These are phyloP conservation scores for Pythium myriotylum DNA, from an alignment of 352 stramenopile species.

Conservation along the genomic window DNA sequence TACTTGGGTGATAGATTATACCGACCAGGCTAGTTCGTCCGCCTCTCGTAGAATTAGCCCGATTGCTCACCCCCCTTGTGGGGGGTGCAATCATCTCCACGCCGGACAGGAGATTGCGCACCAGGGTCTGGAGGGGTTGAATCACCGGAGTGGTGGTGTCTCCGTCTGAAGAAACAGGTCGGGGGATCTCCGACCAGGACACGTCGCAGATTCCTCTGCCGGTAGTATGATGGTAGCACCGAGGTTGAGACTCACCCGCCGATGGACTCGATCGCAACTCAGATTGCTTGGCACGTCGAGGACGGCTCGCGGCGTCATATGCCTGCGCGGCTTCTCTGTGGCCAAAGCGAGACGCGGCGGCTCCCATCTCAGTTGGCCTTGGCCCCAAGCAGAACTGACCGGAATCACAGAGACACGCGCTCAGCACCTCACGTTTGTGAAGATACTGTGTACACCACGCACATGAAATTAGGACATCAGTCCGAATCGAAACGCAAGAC, in stretches of 20 bases:
- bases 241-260: too few species aligned
- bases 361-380: not conserved
- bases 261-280: too few species aligned
- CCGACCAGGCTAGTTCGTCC: not conserved
- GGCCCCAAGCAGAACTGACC: constrained; percentile 24
- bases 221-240: too few species aligned
- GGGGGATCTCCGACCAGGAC: too few species aligned
- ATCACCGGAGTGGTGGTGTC: too few species aligned
- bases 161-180: too few species aligned
- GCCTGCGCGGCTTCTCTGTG: too few species aligned
- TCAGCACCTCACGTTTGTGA: constrained; percentile 7
- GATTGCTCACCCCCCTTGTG: not conserved
- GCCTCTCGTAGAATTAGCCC: constrained; percentile 2
- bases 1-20: too few species aligned
- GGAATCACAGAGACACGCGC: constrained; percentile 28
- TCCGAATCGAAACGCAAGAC: constrained; percentile 12
- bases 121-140: not conserved
- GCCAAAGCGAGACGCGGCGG: too few species aligned
- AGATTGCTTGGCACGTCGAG: too few species aligned
- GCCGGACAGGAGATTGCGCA: not conserved
- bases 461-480: constrained; percentile 4
- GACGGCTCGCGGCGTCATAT: too few species aligned
- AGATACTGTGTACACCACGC: constrained; percentile 2
- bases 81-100: not conserved
- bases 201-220: too few species aligned